Base-by-base conservation (phyloP, 441 rosid species). In the Gossypium davidsonii region DNA sequence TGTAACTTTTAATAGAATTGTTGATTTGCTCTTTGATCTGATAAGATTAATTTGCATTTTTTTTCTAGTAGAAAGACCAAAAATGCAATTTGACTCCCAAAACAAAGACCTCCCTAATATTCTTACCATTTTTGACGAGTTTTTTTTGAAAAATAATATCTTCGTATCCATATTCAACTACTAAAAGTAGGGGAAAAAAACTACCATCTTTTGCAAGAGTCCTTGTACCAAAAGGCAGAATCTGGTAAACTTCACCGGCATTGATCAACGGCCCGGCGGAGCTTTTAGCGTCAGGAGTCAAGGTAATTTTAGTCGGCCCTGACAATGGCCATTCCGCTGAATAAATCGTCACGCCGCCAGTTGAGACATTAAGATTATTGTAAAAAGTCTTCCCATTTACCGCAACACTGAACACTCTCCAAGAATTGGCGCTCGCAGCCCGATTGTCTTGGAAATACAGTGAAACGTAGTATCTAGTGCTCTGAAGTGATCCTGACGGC, bases 401-500 rank as follows among this genome's bases (percentile, higher is more conserved):
- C 11, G 83, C 75, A 61, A 90, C 87, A 72, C 79, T 85, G 74
- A 94, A 92, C 64, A 83, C 85, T 76, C 97, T 88, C 98, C 98
- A 90, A 72, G 92, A 85, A 71, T 57, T 61, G 0, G 85, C 84
- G 74, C 91, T 76, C 6, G 88, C 89, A 6, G 80, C 44, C 3
- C 96, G 71, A 68, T 78, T 78, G 74, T 94, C 98, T 81, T 92
- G 96, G 80, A 94, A 91, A 76, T 94, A 94, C 51, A 94, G 83
- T 39, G 97, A 85, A 74, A 94, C 71, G 72, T 92, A 84, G 88
- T 88, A 94, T 71, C 68, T 81, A 66, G 92, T 85, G 34, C 80
- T 78, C 0, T 91, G 94, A 57, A 94, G 93, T 60, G 82, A 44
- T 20, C 75, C 48, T 6, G 81, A 79, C 1, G 97, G 98, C 98